These are phyloP conservation scores for Postia placenta DNA, from an alignment of 768 basidiomycete genomes.

Conservation along the genomic window DNA sequence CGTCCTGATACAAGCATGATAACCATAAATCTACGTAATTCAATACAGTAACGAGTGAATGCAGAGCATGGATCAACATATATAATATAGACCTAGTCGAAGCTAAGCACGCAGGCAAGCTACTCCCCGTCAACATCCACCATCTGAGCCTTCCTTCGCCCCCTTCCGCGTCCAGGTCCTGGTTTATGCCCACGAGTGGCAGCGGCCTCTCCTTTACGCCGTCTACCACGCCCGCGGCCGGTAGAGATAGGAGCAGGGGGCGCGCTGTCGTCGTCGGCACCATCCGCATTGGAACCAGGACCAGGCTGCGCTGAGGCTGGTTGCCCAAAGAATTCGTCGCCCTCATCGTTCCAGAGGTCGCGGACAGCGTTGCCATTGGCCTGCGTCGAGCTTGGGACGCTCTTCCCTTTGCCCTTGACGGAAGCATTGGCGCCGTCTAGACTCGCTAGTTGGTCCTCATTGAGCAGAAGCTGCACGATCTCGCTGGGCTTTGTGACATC, in stretches of 20 bases:
- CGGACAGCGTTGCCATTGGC: conserved; percentile 35
- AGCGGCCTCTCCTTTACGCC: neutral
- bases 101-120: neutral
- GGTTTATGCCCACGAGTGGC: conserved; percentile 29
- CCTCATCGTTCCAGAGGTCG: conserved; percentile 83
- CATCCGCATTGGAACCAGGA: conserved; percentile 15
- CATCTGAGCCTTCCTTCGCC: conserved; percentile 17
- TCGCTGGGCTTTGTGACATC: conserved; percentile 94
- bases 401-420: conserved; percentile 29
- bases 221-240: conserved; percentile 10
- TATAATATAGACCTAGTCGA: neutral
- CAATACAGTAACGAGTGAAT: neutral
- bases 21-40: neutral
- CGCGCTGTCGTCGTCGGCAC: conserved; percentile 22
- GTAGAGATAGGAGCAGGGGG: conserved; percentile 20
- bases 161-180: conserved; percentile 16
- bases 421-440: conserved; percentile 40
- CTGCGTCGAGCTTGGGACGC: conserved; percentile 27
- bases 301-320: conserved; percentile 20
- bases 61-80: neutral
- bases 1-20: neutral
- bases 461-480: conserved; percentile 90
- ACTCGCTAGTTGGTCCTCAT: conserved; percentile 86
- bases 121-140: conserved; percentile 14
- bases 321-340: conserved; percentile 81